Conservation (phyloP, 1,284 basidiomycete genomes). For the Exsudoporus floridanus region DNA sequence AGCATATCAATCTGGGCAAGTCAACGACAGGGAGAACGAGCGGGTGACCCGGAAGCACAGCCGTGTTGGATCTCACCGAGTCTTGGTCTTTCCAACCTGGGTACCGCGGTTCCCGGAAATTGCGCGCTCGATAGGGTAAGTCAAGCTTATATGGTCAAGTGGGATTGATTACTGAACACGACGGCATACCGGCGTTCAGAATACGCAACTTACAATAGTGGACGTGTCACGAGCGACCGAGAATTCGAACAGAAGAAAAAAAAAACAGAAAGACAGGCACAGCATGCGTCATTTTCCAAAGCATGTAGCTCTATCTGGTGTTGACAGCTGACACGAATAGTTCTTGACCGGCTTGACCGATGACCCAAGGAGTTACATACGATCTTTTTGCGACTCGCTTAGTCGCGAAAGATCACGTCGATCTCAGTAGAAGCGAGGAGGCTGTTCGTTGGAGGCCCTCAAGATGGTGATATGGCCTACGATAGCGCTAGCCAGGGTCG, state of each 20-base stretch:
- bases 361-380: neutral
- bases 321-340: neutral
- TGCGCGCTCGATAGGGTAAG: neutral
- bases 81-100: too few relatives aligned
- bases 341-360: neutral
- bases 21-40: neutral
- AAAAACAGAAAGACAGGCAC: neutral
- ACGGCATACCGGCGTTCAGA: neutral
- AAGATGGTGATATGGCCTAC: neutral
- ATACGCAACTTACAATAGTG: too few relatives aligned
- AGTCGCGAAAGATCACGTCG: neutral
- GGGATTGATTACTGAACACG: neutral
- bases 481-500: neutral
- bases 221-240: too few relatives aligned
- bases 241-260: neutral
- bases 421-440: neutral
- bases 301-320: too few relatives aligned
- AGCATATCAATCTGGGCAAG: neutral
- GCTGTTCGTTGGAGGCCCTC: neutral
- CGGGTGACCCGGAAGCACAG: neutral
- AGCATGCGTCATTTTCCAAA: neutral
- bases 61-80: neutral
- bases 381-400: neutral
- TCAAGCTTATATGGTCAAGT: neutral
- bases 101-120: slow-evolving; percentile 6